Base-by-base conservation (phyloP, 169 alveolate species). In the Cyclospora cayetanensis region DNA sequence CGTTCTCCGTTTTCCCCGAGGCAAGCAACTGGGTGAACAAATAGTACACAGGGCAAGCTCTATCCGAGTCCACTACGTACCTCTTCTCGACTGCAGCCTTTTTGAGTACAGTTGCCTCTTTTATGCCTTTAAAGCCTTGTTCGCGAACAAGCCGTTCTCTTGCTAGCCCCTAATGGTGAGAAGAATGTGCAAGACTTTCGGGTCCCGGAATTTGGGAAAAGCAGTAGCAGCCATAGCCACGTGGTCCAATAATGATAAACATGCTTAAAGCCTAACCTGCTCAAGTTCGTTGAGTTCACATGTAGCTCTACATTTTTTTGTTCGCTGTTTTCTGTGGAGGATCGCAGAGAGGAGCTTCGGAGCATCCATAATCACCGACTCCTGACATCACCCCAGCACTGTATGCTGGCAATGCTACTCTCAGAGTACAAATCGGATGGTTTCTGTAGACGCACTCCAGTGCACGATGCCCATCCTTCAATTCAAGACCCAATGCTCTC, bases 31-130 rank as follows among this genome's bases (percentile, higher is more conserved):
- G 7, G 4, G 85, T 2, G n/a, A 34, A 34, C 60, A 4, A 9
- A 63, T 15, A 15, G 12, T 7, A 11, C 12, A 25, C 37, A 11
- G 76, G 76, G 11, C 4, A 27, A 20, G 35, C 34, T 25, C 27
- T n/a, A n/a, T n/a, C n/a, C n/a, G n/a, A n/a, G n/a, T n/a, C n/a
- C n/a, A n/a, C n/a, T n/a, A 12, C 65, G 5, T 42, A 65, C 94
- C 91, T 68, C n/a, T 91, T 86, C 37, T 83, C 87, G n/a, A 84
- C 46, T 39, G 94, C 90, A 9, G 76, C 92, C 22, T 76, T 77
- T 52, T 77, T 82, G 18, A 72, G 27, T 39, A 83, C 88, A 42
- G 55, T 83, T n/a, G 87, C 94, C 42, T 91, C 90, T 41, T 84
- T 74, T 53, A 91, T 70, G 83, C 84, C 94, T 15, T 76, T 86